Conservation (phyloP, 306 rosid genomes). For the Leucaena leucocephala region DNA sequence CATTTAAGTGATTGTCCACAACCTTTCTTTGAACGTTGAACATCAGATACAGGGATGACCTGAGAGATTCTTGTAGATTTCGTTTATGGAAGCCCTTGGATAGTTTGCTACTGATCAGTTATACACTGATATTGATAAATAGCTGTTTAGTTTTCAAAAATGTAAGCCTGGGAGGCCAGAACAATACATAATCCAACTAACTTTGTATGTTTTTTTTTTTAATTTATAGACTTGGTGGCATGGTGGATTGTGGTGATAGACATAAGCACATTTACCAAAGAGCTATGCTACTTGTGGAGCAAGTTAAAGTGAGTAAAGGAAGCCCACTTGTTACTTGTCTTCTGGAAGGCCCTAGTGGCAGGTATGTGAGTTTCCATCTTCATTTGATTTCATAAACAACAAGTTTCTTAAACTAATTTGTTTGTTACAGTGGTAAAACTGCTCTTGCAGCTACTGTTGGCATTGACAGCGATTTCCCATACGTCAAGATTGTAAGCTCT, state of each 20-base stretch:
- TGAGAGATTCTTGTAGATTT: too few species aligned
- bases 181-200: conserved; percentile 16
- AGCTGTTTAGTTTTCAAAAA: conserved; percentile 27
- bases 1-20: too few species aligned
- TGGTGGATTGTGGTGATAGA: conserved; percentile 91
- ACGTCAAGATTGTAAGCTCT: conserved; percentile 92
- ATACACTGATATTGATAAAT: not conserved
- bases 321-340: conserved; percentile 94
- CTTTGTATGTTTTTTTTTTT: conserved; percentile 23
- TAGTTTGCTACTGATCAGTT: not conserved
- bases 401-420: conserved; percentile 42
- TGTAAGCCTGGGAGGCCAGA: conserved; percentile 21
- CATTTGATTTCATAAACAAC: conserved; percentile 33
- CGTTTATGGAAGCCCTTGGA: too few species aligned
- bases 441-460: conserved; percentile 97
- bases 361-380: conserved; percentile 50
- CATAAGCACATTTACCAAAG: conserved; percentile 79
- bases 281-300: conserved; percentile 87
- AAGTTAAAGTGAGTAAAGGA: conserved; percentile 95
- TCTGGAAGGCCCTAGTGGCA: conserved; percentile 95
- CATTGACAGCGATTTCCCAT: conserved; percentile 93
- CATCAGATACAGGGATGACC: too few species aligned
- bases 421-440: conserved; percentile 84
- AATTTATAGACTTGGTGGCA: conserved; percentile 74
- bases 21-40: too few species aligned